Percentiles rank a stretch among this genome's conserved stretches.
Conservation (phyloP, 495 filamentous ascomycete species). For the Hypoxylon intermedium region DNA sequence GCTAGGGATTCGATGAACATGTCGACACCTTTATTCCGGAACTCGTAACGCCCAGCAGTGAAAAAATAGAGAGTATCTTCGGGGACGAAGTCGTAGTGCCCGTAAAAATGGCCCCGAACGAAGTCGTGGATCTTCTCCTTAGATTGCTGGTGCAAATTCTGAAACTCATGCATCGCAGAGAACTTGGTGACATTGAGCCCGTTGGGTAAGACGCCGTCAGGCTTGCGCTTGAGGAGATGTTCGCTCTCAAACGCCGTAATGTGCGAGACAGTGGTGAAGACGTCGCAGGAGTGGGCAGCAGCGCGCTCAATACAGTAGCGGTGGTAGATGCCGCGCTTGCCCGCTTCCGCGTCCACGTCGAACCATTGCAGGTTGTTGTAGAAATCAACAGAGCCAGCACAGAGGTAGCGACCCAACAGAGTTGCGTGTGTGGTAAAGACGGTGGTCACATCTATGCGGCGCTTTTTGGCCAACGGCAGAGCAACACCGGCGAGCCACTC, state of each 20-base stretch:
- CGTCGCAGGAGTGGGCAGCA: constrained; percentile 87
- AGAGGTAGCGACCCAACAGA: constrained; percentile 91
- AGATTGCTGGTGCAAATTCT: constrained; percentile 93
- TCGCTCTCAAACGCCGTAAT: constrained; percentile 98
- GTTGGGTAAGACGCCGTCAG: constrained; percentile 94
- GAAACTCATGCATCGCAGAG: constrained; percentile 97
- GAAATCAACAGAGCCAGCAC: constrained; percentile 96
- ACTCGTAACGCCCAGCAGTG: constrained; percentile 95
- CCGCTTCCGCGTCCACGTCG: constrained; percentile 94
- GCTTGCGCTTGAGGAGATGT: constrained; percentile 96
- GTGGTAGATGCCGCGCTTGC: constrained; percentile 98
- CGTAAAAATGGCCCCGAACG: constrained; percentile 97
- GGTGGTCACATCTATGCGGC: constrained; percentile 94
- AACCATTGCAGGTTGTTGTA: constrained; percentile 99
- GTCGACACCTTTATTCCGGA: constrained; percentile 96
- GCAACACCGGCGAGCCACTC: constrained; percentile 99
- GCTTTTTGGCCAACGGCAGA: constrained; percentile 87
- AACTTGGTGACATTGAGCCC: constrained; percentile 99
- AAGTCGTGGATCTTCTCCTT: constrained; percentile 99
- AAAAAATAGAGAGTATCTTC: constrained; percentile 99
- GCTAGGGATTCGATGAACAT: constrained; percentile 99
- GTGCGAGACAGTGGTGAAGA: constrained; percentile 98
- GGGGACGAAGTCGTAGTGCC: constrained; percentile 94
- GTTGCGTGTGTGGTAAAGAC: constrained; percentile 99
- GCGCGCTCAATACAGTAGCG: constrained; percentile 97